Evolutionary conservation across 202 grass and related monocot genomes (phyloP).

Genomic region (Digitaria exilis): DNA sequence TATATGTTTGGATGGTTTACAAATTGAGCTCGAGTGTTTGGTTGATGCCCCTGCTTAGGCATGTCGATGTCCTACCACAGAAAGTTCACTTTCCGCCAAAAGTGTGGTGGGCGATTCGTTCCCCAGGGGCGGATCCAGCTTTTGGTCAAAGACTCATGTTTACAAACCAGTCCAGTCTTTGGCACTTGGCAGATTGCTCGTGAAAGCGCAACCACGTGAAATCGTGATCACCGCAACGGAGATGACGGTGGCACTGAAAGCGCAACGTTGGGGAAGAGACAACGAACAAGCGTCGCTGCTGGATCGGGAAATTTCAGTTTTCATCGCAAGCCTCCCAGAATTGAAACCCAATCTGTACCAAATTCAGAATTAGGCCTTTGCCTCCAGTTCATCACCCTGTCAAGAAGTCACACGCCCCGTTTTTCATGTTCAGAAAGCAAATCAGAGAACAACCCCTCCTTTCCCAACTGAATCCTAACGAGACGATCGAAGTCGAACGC

Average conservation of each 20-base stretch:
- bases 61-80: too few species aligned
- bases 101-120: too few species aligned
- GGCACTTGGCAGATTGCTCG: background rate
- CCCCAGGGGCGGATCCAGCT: too few species aligned
- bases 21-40: too few species aligned
- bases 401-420: background rate
- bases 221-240: background rate
- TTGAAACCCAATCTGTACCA: background rate
- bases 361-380: background rate
- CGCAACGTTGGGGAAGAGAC: background rate
- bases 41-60: too few species aligned
- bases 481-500: background rate
- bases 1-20: too few species aligned
- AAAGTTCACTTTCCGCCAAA: too few species aligned
- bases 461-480: background rate
- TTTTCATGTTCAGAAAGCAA: conserved; percentile 19
- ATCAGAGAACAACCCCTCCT: background rate
- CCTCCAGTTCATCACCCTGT: background rate
- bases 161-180: too few species aligned
- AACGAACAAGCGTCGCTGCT: background rate
- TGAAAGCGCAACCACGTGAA: background rate
- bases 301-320: background rate
- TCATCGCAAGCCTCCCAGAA: background rate
- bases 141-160: too few species aligned
- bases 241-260: background rate